These are phyloP conservation scores for Cladosporium sp. DNA, from an alignment of 2,329 filamentous ascomycete species.

Conservation along the genomic window DNA sequence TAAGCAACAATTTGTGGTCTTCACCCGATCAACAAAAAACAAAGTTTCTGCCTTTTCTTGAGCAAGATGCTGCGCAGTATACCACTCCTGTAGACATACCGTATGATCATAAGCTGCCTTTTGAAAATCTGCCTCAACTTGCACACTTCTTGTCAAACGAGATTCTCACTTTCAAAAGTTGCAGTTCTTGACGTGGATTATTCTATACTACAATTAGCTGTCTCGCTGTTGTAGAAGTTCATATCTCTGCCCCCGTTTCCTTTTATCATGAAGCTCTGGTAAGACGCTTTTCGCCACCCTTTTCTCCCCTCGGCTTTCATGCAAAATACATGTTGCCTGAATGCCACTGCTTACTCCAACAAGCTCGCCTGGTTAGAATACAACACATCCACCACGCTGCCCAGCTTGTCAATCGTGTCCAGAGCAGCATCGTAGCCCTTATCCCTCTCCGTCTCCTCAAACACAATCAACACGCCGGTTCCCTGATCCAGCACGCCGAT, in stretches of 20 bases:
- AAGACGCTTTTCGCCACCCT: neutral
- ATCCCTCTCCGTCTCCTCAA: conserved; percentile 89
- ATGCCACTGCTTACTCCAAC: conserved; percentile 64
- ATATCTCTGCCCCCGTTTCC: neutral
- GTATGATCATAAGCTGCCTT: conserved; percentile 5
- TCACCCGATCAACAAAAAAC: neutral
- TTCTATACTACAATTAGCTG: conserved; percentile 8
- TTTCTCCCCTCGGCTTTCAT: neutral
- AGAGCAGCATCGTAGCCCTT: conserved; percentile 91
- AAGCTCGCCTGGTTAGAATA: conserved; percentile 97
- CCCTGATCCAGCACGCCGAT: conserved; percentile 96
- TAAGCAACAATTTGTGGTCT: neutral
- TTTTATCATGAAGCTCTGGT: neutral
- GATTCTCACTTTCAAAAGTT: neutral
- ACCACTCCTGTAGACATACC: conserved; percentile 12
- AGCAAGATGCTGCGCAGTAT: neutral
- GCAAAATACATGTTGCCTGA: no score
- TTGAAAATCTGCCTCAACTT: neutral
- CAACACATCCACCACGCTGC: conserved; percentile 92
- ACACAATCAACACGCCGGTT: conserved; percentile 95
- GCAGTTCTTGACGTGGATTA: neutral
- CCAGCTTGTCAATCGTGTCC: conserved; percentile 93
- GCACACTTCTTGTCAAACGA: no score
- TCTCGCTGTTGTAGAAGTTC: neutral
- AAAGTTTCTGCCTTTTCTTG: no score